Percentiles rank a stretch among this genome's conserved stretches.
Conservation (phyloP, 495 filamentous ascomycete species). For the Letharia columbiana region DNA sequence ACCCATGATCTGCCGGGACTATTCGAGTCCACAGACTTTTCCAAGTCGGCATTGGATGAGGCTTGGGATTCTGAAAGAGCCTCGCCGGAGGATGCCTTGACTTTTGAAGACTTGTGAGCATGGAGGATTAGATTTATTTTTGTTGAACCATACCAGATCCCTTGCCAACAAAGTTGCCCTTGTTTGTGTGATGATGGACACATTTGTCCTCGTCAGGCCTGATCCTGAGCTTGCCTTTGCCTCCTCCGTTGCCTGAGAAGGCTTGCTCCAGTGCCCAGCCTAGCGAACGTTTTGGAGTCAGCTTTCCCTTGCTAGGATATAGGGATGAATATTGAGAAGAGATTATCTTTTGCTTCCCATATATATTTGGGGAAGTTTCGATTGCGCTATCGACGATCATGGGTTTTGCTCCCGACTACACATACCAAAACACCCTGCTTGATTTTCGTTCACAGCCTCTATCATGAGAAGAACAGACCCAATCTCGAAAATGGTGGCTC, state of each 20-base stretch:
- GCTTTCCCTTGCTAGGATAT: background rate
- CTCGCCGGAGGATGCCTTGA: constrained; percentile 7
- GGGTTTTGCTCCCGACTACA: background rate
- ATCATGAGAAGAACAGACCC: constrained; percentile 56
- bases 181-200: constrained; percentile 50
- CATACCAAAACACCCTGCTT: constrained; percentile 53
- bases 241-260: background rate
- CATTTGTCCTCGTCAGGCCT: constrained; percentile 32
- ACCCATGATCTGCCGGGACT: constrained; percentile 37
- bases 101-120: background rate
- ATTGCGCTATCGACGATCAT: background rate
- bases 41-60: background rate
- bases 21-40: constrained; percentile 3
- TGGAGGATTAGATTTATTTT: background rate
- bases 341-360: background rate
- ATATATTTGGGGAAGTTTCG: background rate
- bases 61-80: background rate
- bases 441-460: constrained; percentile 58
- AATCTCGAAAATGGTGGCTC: constrained; percentile 61
- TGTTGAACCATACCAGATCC: constrained; percentile 16
- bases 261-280: constrained; percentile 51
- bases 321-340: background rate
- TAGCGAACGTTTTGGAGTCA: background rate
- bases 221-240: constrained; percentile 1
- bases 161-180: constrained; percentile 38